Evolutionary conservation across 1,284 basidiomycete genomes (phyloP).

Genomic region (Coriolopsis trogii): DNA sequence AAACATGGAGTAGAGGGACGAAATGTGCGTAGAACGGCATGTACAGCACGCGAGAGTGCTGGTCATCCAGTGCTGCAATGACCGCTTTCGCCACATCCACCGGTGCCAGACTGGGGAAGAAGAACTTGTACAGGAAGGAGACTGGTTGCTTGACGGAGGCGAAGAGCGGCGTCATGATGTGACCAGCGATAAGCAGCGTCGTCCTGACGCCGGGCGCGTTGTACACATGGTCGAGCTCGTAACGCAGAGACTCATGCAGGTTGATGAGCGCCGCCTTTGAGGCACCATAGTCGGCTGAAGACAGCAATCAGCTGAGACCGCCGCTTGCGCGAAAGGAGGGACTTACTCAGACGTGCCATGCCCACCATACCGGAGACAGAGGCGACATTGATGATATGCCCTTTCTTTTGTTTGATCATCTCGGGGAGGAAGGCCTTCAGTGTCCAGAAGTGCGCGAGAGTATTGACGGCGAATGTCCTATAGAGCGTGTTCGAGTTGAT

Average conservation of each 20-base stretch:
- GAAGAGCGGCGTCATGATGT: slow-evolving; percentile 78
- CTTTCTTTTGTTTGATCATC: slow-evolving; percentile 77
- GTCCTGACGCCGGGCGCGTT: slow-evolving; percentile 75
- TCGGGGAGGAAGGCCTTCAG: slow-evolving; percentile 92
- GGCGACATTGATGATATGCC: slow-evolving; percentile 87
- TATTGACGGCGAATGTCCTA: slow-evolving; percentile 91
- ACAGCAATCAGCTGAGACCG: slow-evolving; percentile 10
- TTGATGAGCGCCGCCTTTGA: slow-evolving; percentile 84
- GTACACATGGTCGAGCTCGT: slow-evolving; percentile 86
- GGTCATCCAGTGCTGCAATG: slow-evolving; percentile 76
- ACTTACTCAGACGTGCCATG: slow-evolving; percentile 80
- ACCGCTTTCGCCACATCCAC: slow-evolving; percentile 80
- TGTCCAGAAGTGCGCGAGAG: slow-evolving; percentile 88
- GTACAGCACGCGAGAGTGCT: slow-evolving; percentile 70
- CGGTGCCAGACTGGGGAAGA: slow-evolving; percentile 75
- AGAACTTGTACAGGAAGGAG: slow-evolving; percentile 62
- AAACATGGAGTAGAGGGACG: slow-evolving; percentile 52
- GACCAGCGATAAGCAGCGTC: slow-evolving; percentile 79
- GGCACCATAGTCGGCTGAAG: slow-evolving; percentile 82
- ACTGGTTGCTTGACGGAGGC: slow-evolving; percentile 55
- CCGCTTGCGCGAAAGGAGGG: not conserved
- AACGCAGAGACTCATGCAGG: slow-evolving; percentile 80
- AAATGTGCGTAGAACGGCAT: slow-evolving; percentile 77
- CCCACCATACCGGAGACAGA: slow-evolving; percentile 81
- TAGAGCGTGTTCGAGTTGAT: slow-evolving; percentile 1